Base-by-base conservation (phyloP, 1,139 yeast species). In the Pichia norvegensis region DNA sequence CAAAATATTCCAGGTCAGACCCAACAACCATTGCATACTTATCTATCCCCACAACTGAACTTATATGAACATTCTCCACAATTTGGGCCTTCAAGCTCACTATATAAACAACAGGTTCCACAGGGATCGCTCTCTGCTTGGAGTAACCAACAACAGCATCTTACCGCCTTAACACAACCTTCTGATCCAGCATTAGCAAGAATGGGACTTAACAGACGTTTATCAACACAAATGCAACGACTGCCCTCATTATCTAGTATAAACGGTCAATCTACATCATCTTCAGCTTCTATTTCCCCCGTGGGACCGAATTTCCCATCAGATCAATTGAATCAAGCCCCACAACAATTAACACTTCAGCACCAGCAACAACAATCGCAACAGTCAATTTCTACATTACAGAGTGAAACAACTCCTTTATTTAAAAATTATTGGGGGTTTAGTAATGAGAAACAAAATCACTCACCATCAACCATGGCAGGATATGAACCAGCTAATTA, bases 141-240 rank as follows among this genome's bases (percentile, higher is more conserved):
- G 47, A 33, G 47, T 9, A 16, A 33, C 9, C 36, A 35, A 20
- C 22, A 13, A 27, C 46, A 11, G n/a, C 36, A 13, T 22, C 19
- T 16, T 16, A 9, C 35, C n/a, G 9, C 35, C n/a, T 16, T 17
- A 14, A 38, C 44, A 10, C 45, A 43, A 16, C 48, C 45, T 6
- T 48, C 51, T 4, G 58, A 49, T 6, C 41, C 47, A 17, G 47
- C 56, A 22, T 40, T 52, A 21, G 43, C 51, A 33, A 48, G 55
- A 29, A 17, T 51, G n/a, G 49, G 48, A 13, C 38, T 56, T 1
- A 45, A 40, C 22, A 45, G 49, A 29, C 36, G 58, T 22, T 36
- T 51, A 3, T 54, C 57, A 10, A 42, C 50, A 13, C 56, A 53
- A 33, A 41, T 44, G 11, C 55, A 52, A 36, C 55, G 53, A 36